Conservation (phyloP, 164 flowering plant species). For the Berberis vulgaris region DNA sequence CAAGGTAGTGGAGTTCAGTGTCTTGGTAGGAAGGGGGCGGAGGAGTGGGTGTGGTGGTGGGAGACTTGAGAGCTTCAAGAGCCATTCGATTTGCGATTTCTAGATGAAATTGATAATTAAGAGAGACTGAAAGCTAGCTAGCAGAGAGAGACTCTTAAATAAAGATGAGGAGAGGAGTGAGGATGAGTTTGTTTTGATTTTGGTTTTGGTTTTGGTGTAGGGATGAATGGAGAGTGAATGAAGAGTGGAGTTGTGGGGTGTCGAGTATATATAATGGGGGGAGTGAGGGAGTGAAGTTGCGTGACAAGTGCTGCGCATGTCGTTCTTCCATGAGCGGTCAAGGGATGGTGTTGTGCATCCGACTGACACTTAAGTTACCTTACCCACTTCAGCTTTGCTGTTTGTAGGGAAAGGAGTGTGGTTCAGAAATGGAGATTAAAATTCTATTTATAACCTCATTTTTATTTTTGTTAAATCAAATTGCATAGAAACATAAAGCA, state of each 20-base stretch:
- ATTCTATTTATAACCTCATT: too few species aligned
- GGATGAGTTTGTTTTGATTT: too few species aligned
- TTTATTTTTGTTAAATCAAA: too few species aligned
- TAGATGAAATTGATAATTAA: too few species aligned
- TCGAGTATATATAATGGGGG: not conserved
- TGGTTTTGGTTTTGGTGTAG: not conserved
- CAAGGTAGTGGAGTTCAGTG: constrained; percentile 9
- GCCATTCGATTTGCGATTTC: constrained; percentile 19
- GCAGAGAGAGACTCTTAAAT: not conserved
- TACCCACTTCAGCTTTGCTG: too few species aligned
- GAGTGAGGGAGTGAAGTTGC: constrained; percentile 36
- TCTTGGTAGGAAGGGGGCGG: constrained; percentile 12
- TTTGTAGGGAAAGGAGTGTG: too few species aligned
- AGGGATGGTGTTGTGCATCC: too few species aligned
- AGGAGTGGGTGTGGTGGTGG: constrained; percentile 10
- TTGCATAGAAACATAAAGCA: too few species aligned
- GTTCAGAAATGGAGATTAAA: too few species aligned
- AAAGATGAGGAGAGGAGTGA: not conserved
- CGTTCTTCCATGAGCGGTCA: too few species aligned
- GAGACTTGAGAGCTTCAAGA: constrained; percentile 42
- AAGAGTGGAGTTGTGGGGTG: constrained; percentile 2
- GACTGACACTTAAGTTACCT: too few species aligned
- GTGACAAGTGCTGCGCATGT: constrained; percentile 12
- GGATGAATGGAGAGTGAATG: constrained; percentile 1
- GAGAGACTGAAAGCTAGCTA: not conserved